Conservation (phyloP, 306 rosid species). For the Pueraria montana region DNA sequence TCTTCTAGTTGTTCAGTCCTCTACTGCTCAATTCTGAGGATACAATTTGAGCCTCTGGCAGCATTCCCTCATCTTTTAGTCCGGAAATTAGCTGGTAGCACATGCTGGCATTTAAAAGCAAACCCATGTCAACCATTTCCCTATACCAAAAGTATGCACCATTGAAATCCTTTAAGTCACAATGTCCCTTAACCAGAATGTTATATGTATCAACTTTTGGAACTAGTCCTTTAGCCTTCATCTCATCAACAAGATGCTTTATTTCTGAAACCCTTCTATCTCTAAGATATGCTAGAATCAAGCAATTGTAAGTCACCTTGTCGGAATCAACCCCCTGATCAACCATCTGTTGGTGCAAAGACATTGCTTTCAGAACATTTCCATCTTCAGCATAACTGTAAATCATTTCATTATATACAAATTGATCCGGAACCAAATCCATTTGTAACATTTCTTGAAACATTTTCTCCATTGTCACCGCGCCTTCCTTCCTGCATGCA, state of each 20-base stretch:
- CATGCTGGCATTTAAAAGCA: conserved; percentile 48
- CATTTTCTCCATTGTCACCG: conserved; percentile 60
- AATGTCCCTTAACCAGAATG: conserved; percentile 78
- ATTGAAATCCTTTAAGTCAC: conserved; percentile 67
- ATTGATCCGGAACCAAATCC: conserved; percentile 72
- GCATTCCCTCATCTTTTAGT: conserved; percentile 69
- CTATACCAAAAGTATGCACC: conserved; percentile 81
- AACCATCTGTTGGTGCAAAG: conserved; percentile 68
- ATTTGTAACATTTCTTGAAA: conserved; percentile 65
- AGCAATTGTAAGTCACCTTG: conserved; percentile 82
- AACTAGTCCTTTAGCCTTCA: conserved; percentile 76
- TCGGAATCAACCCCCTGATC: conserved; percentile 63
- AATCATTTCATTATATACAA: conserved; percentile 68
- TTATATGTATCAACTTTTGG: conserved; percentile 79
- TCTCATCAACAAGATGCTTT: conserved; percentile 65
- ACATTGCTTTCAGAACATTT: conserved; percentile 62
- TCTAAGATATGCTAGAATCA: conserved; percentile 74
- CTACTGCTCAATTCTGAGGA: conserved; percentile 65
- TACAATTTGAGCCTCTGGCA: conserved; percentile 69
- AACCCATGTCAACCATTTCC: conserved; percentile 68
- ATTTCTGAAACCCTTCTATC: conserved; percentile 64
- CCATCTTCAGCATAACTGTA: conserved; percentile 67
- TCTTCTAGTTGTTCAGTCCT: conserved; percentile 46
- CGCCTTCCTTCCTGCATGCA: conserved; percentile 64
- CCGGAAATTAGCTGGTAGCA: conserved; percentile 69